Base-by-base conservation (phyloP, 805 yeast genomes). In the Metschnikowia continentalis region DNA sequence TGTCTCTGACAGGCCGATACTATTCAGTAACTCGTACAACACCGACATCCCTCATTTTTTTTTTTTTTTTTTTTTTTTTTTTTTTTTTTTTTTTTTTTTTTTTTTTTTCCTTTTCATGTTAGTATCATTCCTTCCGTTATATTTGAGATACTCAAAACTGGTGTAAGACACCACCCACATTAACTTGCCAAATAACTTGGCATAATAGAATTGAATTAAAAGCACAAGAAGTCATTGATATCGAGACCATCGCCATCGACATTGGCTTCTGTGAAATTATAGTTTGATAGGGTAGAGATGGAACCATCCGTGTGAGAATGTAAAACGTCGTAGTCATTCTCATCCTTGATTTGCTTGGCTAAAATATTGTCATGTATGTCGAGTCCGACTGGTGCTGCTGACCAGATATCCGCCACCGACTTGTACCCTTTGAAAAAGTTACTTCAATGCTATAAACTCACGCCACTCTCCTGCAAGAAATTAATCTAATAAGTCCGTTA, bases 301-400 rank as follows among this genome's bases (percentile, higher is more conserved):
- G 37, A 46, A 23, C 45, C 53, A 17, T 46, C 53, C 50, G 46
- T 30, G 32, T 30, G 36, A 49, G 46, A 33, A 23, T 47, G n/a
- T 50, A 49, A 33, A 37, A 35, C 33, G 15, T 44, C 47, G 26
- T 10, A 32, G 17, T 23, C 35, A n/a, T 36, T 44, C 46, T 42
- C 36, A 17, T 19, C 32, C 15, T 45, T 30, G 30, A 17, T 13
- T 26, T 45, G 48, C 35, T 30, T 17, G 19, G 17, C 42, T 37
- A 30, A n/a, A 30, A 13, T 32, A 45, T 36, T 14, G 32, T 56
- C 69, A 54, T 63, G 55, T 54, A 64, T 62, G 44, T 61, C 69
- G 51, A 62, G 63, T 52, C 64, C 66, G 69, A 66, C 61, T 66
- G 73, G 72, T 65, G 73, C 73, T 68, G 73, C 73, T 57, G 71